phyloP scores from a whole-genome alignment of 2,329 filamentous ascomycete genomes.

The Beauveria brongniartii region DNA sequence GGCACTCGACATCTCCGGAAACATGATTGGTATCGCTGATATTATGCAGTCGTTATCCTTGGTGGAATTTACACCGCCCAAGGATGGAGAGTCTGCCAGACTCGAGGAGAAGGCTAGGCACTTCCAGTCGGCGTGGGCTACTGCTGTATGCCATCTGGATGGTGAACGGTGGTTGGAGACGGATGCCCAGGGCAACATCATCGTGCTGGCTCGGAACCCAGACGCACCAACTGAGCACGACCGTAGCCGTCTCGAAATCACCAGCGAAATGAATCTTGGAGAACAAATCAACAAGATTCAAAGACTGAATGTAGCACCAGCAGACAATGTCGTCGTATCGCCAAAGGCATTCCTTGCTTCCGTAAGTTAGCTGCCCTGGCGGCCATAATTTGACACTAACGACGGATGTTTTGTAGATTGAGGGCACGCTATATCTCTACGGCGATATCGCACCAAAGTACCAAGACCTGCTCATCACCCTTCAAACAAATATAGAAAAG shows the following conservation, averaged over 20 bases:
- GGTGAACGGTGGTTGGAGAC: conserved; percentile 71
- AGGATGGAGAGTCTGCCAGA: conserved; percentile 48
- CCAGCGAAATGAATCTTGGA: conserved; percentile 75
- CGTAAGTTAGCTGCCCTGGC: conserved; percentile 42
- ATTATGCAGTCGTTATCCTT: conserved; percentile 88
- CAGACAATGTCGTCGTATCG: conserved; percentile 58
- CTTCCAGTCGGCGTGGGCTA: conserved; percentile 74
- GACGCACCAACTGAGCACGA: conserved; percentile 70
- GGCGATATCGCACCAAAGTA: conserved; percentile 65
- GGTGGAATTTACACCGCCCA: conserved; percentile 58
- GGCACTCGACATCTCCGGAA: conserved; percentile 65
- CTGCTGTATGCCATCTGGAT: conserved; percentile 65
- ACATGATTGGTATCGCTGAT: conserved; percentile 76
- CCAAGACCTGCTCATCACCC: conserved; percentile 71
- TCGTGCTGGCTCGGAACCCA: conserved; percentile 67
- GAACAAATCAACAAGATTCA: conserved; percentile 91
- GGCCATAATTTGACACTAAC: conserved; percentile 13
- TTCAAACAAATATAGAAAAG: conserved; percentile 65
- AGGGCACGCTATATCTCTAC: conserved; percentile 87
- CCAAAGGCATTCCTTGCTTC: conserved; percentile 86
- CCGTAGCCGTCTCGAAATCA: conserved; percentile 59
- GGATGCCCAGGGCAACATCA: conserved; percentile 81
- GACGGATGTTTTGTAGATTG: conserved; percentile 48
- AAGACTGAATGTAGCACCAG: conserved; percentile 59
- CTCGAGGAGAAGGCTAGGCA: conserved; percentile 72